Evolutionary conservation across 345 rosid genomes (phyloP), one percentile per base, ranked within the genome.

Genomic region (Aurinia saxatilis): DNA sequence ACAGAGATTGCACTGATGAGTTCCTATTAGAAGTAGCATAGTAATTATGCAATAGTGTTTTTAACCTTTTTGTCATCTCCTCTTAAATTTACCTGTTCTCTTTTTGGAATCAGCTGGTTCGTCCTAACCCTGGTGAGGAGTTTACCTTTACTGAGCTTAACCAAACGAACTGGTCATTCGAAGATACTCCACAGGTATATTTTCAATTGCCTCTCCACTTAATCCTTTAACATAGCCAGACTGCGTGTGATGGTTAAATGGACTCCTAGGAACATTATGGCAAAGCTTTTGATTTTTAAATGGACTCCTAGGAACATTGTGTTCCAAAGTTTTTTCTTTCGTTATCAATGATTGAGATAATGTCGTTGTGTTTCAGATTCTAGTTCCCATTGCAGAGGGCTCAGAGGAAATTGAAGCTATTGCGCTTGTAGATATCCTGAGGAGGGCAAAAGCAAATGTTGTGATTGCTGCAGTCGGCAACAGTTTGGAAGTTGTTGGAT

Each of bases 331-430:
- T 30, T 44, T 40, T 50, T 45, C 35, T 56, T 45, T 29, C 47
- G 8, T 18, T 67, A 30, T 11, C 17, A 37, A 57, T 36, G 12
- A 36, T 27, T 38, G 39, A 33, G 33, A 59, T 60, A 35, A 25
- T 15, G 50, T 1, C 54, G 39, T 33, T 63, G 19, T 21, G 19
- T 60, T 71, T 37, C 79, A 93, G 99, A 80, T 93, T 79, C 96
- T 93, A 72, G 90, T 93, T 16, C 97, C 99, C 21, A 68, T 90
- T 63, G 88, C 89, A 8, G 75, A 87, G 73, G 96, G 85, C 11
- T 75, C 97, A 2, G 96, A 93, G 73, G 99, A 90, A 79, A 75
- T 90, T 79, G 99, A 93, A 83, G 96, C 95, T 55, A 65, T 79
- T 59, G 83, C 89, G 42, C 77, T 84, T 59, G 86, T 87, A 49